Evolutionary conservation across 1,139 yeast species (phyloP).

Genomic region (Pichia inconspicua): DNA sequence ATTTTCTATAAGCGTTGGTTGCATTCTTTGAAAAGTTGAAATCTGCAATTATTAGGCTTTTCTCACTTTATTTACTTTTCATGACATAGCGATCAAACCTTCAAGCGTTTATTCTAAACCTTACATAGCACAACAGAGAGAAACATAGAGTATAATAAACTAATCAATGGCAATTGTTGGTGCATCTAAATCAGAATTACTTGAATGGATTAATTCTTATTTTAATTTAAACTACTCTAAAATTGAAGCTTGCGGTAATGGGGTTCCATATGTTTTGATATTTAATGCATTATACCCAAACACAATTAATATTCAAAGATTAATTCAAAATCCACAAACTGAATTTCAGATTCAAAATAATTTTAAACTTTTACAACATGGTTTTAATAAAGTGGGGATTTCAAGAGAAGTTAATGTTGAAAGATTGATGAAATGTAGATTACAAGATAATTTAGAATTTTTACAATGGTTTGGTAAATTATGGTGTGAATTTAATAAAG

Average conservation of each 20-base stretch:
- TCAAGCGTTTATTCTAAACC: too few relatives aligned
- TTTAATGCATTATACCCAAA: conserved; percentile 80
- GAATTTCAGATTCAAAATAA: conserved; percentile 78
- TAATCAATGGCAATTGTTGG: conserved; percentile 4
- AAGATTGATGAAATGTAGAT: conserved; percentile 70
- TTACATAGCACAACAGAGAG: neutral
- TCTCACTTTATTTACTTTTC: neutral
- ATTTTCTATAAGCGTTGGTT: too few relatives aligned
- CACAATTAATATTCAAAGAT: conserved; percentile 61
- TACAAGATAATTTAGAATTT: conserved; percentile 91
- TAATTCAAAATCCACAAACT: conserved; percentile 55
- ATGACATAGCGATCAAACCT: too few relatives aligned
- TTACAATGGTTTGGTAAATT: conserved; percentile 83
- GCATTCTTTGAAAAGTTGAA: too few relatives aligned
- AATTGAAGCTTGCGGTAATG: conserved; percentile 92
- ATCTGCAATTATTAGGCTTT: neutral
- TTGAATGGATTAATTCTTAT: conserved; percentile 77
- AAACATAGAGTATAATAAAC: neutral
- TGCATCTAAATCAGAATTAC: conserved; percentile 65
- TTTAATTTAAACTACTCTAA: conserved; percentile 59
- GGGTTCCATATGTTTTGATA: conserved; percentile 90
- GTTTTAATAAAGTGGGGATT: conserved; percentile 63
- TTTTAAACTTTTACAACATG: conserved; percentile 76
- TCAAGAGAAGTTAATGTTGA: conserved; percentile 78
- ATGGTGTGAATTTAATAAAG: conserved; percentile 73